Conservation (phyloP, 352 stramenopile species). For the Elongisporangium anandrum region DNA sequence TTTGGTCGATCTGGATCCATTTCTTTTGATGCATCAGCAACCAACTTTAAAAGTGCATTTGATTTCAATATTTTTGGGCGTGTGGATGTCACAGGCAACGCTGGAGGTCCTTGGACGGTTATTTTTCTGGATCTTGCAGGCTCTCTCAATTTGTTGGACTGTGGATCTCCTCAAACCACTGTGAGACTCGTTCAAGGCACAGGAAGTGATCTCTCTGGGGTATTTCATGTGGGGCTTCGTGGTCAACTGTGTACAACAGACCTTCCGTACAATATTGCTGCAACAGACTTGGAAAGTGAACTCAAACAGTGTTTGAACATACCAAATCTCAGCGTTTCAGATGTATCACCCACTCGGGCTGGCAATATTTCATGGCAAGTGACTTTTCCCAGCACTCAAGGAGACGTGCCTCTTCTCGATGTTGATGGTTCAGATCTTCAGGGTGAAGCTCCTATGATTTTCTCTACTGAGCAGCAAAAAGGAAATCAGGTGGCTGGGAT, state of each 20-base stretch:
- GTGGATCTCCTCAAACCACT: constrained; percentile 27
- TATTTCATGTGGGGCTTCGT: constrained; percentile 25
- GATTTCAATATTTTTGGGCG: constrained; percentile 19
- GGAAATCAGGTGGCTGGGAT: constrained; percentile 29
- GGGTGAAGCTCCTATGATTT: constrained; percentile 17
- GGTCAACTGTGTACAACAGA: constrained; percentile 16
- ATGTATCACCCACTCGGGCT: constrained; percentile 11
- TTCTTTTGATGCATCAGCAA: constrained; percentile 18
- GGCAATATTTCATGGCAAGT: constrained; percentile 36
- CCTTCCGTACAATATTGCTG: constrained; percentile 20
- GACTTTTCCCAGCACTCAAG: constrained; percentile 33
- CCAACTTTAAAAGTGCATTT: constrained; percentile 20
- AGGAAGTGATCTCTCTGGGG: constrained; percentile 22
- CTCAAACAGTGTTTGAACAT: constrained; percentile 14
- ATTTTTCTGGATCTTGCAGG: constrained; percentile 41
- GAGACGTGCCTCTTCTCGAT: constrained; percentile 19
- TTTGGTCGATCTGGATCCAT: constrained; percentile 11
- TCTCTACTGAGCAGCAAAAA: constrained; percentile 11
- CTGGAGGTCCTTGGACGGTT: constrained; percentile 30
- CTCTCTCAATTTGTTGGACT: constrained; percentile 26
- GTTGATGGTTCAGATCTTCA: constrained; percentile 12
- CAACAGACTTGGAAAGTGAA: constrained; percentile 21
- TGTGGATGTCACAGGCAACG: constrained; percentile 11
- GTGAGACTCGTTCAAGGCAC: constrained; percentile 32
- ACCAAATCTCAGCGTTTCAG: constrained; percentile 23